Percentiles rank a stretch among this genome's conserved stretches.
phyloP scores from a whole-genome alignment of 2,329 filamentous ascomycete genomes.

The Apiospora phragmitis region DNA sequence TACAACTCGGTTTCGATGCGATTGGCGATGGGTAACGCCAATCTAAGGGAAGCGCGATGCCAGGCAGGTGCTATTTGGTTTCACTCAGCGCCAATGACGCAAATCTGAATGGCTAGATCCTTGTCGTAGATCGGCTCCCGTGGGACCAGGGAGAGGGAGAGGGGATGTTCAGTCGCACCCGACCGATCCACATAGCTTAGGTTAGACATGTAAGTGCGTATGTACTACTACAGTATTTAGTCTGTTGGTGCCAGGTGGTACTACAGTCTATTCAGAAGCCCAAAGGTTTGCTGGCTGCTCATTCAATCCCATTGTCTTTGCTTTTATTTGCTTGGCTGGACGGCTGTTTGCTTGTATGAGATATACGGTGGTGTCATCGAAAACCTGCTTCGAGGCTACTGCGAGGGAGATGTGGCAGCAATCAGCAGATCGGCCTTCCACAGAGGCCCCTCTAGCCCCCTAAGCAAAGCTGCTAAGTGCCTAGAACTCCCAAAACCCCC shows the following conservation, averaged over 20 bases:
- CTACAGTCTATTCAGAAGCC: not conserved
- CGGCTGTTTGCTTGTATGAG: not conserved
- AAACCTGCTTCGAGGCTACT: slow-evolving; percentile 12
- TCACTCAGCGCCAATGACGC: slow-evolving; percentile 12
- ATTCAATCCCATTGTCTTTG: not conserved
- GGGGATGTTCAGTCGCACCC: not conserved
- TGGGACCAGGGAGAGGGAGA: slow-evolving; percentile 1
- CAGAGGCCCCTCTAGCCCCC: not conserved
- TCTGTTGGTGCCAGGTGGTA: not conserved
- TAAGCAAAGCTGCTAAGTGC: not conserved
- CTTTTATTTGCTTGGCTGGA: not conserved
- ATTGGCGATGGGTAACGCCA: not conserved
- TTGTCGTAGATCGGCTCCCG: slow-evolving; percentile 11
- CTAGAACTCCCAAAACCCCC: not conserved
- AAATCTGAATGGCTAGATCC: slow-evolving; percentile 14
- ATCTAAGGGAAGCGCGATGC: not conserved
- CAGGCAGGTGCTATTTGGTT: not conserved
- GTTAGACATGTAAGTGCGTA: not conserved
- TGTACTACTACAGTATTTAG: not conserved
- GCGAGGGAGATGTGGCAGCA: not conserved
- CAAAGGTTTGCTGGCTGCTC: not conserved
- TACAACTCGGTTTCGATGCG: not conserved
- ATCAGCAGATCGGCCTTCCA: not conserved
- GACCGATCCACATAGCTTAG: not conserved
- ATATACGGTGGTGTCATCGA: slow-evolving; percentile 9